Evolutionary conservation across 306 rosid species (phyloP), one percentile per base, ranked within the genome.

Genomic region (Dryas drummondii): DNA sequence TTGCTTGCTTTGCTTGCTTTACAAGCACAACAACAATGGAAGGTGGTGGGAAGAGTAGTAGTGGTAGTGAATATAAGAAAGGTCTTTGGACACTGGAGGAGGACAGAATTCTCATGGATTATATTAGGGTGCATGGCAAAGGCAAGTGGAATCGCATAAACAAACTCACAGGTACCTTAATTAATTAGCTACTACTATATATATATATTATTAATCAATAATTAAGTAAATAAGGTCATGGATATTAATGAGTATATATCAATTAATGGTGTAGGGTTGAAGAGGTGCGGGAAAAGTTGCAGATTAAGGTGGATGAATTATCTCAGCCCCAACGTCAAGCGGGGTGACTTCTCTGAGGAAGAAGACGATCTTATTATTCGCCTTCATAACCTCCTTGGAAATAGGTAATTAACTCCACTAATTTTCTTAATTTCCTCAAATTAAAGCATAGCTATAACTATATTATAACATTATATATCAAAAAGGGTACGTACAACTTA

Each of bases 141-240:
- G 89, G 93, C 27, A 89, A 85, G 70, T 89, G 91, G 93, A 89
- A 85, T 78, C 86, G 88, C 19, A 82, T 86, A 7, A 79, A 88
- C 22, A 84, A 77, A 76, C 19, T 68, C 5, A 74, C 89, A 66
- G 89, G 93, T 86, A 32, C 37, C 37, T 32, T 32, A 32, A 22
- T 22, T 22, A 22, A 22, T 32, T 32, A 32, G 37, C 37, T 32
- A 32, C 37, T 32, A 32, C 37, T 32, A 32, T 32, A 32, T 32
- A 32, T 32, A 32, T 32, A 32, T 32, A 32, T 2, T 32, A 32
- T 32, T 32, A 32, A 32, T 2, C 37, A 32, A 32, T 1, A 32
- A 32, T 32, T 32, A 32, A 32, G 37, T 32, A 32, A 32, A 1
- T 32, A 32, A 32, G 37, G 37, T 32, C 37, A 32, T 32, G 37